phyloP scores from a whole-genome alignment of 2,329 filamentous ascomycete species.

The Trichoderma cornu-damae region DNA sequence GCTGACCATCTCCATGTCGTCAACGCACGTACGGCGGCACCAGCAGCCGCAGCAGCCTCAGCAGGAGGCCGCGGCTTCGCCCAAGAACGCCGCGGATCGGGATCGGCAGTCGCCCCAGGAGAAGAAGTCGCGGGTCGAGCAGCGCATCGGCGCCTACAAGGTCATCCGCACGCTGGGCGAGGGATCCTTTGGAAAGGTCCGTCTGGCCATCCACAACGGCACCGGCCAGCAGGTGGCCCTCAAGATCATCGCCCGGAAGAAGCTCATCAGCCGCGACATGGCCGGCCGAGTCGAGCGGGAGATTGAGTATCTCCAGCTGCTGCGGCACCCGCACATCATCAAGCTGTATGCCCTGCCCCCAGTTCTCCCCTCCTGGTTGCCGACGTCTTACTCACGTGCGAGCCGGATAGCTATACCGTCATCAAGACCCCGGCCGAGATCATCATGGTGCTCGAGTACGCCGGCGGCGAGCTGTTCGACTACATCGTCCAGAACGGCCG shows the following conservation, averaged over 20 bases:
- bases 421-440: conserved; percentile 94
- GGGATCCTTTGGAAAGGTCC: conserved; percentile 97
- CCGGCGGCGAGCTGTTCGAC: conserved; percentile 93
- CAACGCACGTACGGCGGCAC: conserved; percentile 56
- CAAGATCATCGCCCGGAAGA: conserved; percentile 95
- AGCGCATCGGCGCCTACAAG: conserved; percentile 87
- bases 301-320: conserved; percentile 93
- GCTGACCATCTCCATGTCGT: conserved; percentile 70
- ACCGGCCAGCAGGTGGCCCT: conserved; percentile 93
- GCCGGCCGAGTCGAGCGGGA: conserved; percentile 94
- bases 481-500: conserved; percentile 94
- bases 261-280: conserved; percentile 96
- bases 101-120: conserved; percentile 30
- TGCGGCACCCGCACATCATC: conserved; percentile 97
- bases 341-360: conserved; percentile 64
- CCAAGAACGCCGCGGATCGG: conserved; percentile 31
- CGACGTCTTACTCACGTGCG: background rate
- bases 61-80: conserved; percentile 24
- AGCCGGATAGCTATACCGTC: conserved; percentile 69
- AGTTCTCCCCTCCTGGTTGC: background rate
- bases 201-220: conserved; percentile 86
- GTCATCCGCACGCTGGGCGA: conserved; percentile 88
- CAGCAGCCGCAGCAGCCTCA: conserved; percentile 31
- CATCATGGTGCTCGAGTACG: conserved; percentile 98
- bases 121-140: conserved; percentile 60